phyloP scores from a whole-genome alignment of 2,329 filamentous ascomycete genomes.

The Exserohilum rostratum region DNA sequence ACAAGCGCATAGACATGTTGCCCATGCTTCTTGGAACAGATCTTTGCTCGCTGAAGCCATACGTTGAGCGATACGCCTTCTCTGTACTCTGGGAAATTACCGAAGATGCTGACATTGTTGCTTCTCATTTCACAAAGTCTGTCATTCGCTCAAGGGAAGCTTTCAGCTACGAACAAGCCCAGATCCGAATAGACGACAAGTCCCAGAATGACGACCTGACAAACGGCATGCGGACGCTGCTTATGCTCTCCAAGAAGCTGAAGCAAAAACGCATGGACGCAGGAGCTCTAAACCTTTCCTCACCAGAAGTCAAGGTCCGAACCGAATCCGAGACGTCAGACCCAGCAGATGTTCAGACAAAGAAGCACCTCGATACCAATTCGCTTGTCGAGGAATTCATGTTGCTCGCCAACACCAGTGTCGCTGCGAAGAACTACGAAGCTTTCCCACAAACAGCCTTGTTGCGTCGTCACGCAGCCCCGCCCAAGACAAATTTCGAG shows the following conservation, averaged over 20 bases:
- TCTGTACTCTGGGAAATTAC: constrained; percentile 77
- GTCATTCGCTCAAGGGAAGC: constrained; percentile 96
- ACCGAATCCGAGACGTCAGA: constrained; percentile 95
- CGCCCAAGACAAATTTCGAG: constrained; percentile 95
- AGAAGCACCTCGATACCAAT: constrained; percentile 92
- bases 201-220: constrained; percentile 90
- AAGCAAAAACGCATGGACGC: constrained; percentile 93
- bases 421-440: constrained; percentile 86
- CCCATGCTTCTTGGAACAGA: constrained; percentile 95
- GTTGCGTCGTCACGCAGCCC: constrained; percentile 87
- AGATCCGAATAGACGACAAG: constrained; percentile 87
- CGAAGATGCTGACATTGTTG: constrained; percentile 81
- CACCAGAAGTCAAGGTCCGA: constrained; percentile 96
- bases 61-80: constrained; percentile 77
- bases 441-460: constrained; percentile 95
- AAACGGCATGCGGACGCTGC: constrained; percentile 81
- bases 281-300: constrained; percentile 91
- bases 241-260: constrained; percentile 89
- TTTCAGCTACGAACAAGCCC: constrained; percentile 97
- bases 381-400: constrained; percentile 99
- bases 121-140: constrained; percentile 90
- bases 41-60: constrained; percentile 93
- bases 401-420: constrained; percentile 95
- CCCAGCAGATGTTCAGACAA: constrained; percentile 94
- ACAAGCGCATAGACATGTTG: constrained; percentile 99